Base-by-base conservation (phyloP, 306 rosid species). In the Glycine latifolia region DNA sequence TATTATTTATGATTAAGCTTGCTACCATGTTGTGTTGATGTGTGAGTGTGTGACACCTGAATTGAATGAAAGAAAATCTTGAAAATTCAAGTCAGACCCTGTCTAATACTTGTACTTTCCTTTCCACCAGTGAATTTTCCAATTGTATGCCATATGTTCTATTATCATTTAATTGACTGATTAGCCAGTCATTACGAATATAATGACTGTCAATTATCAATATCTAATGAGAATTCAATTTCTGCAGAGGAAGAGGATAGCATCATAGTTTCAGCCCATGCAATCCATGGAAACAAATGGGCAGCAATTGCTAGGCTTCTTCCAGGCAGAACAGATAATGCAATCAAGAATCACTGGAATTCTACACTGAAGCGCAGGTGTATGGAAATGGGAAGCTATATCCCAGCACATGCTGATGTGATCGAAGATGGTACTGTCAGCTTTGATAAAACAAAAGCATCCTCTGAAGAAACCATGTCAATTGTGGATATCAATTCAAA, bases 241-340 rank as follows among this genome's bases (percentile, higher is more conserved):
- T 54, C 44, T 88, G 91, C 92, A 92, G 97, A 86, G 37, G 92
- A 89, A 79, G 93, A 90, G 85, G 97, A 92, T 75, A 87, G 8
- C 39, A 54, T 90, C 10, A 90, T 92, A 37, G 75, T 88, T 73
- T 77, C 85, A 70, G 94, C 97, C 70, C 97, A 92, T 84, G 88
- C 92, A n/a, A 71, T 88, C 56, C 93, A 90, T 82, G 97, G 94
- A 58, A 92, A 92, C 90, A 92, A 86, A 84, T 92, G 94, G 97
- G 91, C 97, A 17, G 91, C 87, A 77, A 90, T 92, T 75, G 94
- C 97, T 43, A 87, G 86, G 87, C 89, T 92, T 74, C 93, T 92
- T 66, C 92, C 92, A 1, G 94, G 97, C 10, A 86, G 97, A 87
- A 92, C 97, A 31, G 97, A 92, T 85, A 92, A 90, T 59, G 91